Evolutionary conservation across 108 stramenopile species (phyloP).

Genomic region (Nitzschia inconspicua): DNA sequence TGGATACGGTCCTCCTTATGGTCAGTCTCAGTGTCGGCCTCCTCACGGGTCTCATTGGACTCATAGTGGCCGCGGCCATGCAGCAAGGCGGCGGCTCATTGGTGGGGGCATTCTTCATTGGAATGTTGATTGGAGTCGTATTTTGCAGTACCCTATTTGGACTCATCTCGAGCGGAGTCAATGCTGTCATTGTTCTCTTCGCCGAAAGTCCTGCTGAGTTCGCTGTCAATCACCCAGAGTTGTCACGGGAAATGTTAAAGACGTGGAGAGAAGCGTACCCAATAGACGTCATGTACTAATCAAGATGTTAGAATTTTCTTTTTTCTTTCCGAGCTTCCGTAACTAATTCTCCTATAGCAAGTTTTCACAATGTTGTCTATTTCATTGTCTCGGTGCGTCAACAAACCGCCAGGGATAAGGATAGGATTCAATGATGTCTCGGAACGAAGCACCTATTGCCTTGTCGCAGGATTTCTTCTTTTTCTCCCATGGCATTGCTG

Average conservation of each 20-base stretch:
- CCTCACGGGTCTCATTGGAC: conserved; percentile 44
- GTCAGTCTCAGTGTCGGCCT: conserved; percentile 62
- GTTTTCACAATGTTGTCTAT: too few relatives aligned
- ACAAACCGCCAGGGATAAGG: too few relatives aligned
- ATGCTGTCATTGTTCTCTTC: conserved; percentile 86
- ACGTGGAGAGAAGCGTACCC: conserved; percentile 56
- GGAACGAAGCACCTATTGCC: too few relatives aligned
- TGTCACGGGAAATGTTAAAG: conserved; percentile 63
- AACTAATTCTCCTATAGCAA: too few relatives aligned
- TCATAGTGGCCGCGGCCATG: conserved; percentile 11
- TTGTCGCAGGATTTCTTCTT: too few relatives aligned
- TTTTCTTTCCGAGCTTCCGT: too few relatives aligned
- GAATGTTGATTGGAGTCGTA: conserved; percentile 55
- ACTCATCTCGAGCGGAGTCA: conserved; percentile 73
- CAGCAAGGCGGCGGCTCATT: conserved; percentile 3
- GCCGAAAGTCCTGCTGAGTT: conserved; percentile 85
- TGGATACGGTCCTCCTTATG: conserved; percentile 51
- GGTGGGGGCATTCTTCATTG: conserved; percentile 29
- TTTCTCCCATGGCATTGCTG: too few relatives aligned
- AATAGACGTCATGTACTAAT: background rate
- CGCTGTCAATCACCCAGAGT: conserved; percentile 75
- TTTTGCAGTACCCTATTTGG: conserved; percentile 55
- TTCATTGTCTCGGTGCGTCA: too few relatives aligned
- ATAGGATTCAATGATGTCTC: too few relatives aligned
- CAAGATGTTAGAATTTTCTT: too few relatives aligned